Conservation (phyloP, 345 rosid genomes). For the Barbarea vulgaris region DNA sequence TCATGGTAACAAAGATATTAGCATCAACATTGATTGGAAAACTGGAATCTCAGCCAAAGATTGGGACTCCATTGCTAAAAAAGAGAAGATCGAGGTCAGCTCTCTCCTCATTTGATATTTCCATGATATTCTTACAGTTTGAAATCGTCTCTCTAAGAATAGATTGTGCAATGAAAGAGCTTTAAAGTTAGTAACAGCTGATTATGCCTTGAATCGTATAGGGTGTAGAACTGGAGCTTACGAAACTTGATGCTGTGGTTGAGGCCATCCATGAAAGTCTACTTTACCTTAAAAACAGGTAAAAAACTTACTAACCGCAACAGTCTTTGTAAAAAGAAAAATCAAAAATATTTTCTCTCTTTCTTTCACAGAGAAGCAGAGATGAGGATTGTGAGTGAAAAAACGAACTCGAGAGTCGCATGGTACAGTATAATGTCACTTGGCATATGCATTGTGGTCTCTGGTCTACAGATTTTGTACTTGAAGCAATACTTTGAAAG, state of each 20-base stretch:
- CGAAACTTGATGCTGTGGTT: slow-evolving; percentile 77
- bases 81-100: slow-evolving; percentile 84
- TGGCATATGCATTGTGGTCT: slow-evolving; percentile 64
- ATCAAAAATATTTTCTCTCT: background rate
- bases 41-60: slow-evolving; percentile 86
- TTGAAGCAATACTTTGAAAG: slow-evolving; percentile 79
- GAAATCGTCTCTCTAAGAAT: background rate
- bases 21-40: slow-evolving; percentile 81
- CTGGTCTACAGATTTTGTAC: slow-evolving; percentile 68
- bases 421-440: slow-evolving; percentile 73
- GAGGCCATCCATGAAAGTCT: too few relatives aligned
- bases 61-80: slow-evolving; percentile 89
- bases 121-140: background rate
- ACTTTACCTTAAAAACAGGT: slow-evolving; percentile 70
- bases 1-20: slow-evolving; percentile 50
- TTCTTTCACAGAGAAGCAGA: slow-evolving; percentile 66
- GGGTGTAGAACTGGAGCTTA: slow-evolving; percentile 95
- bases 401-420: slow-evolving; percentile 72
- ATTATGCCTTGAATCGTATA: slow-evolving; percentile 16
- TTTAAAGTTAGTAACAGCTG: background rate
- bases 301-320: slow-evolving; percentile 14
- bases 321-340: slow-evolving; percentile 1
- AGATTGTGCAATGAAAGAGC: background rate
- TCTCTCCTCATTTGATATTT: background rate
- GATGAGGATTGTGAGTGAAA: slow-evolving; percentile 70